Evolutionary conservation across 148 eudicot species (phyloP).

Genomic region (Chenopodium suecicum): DNA sequence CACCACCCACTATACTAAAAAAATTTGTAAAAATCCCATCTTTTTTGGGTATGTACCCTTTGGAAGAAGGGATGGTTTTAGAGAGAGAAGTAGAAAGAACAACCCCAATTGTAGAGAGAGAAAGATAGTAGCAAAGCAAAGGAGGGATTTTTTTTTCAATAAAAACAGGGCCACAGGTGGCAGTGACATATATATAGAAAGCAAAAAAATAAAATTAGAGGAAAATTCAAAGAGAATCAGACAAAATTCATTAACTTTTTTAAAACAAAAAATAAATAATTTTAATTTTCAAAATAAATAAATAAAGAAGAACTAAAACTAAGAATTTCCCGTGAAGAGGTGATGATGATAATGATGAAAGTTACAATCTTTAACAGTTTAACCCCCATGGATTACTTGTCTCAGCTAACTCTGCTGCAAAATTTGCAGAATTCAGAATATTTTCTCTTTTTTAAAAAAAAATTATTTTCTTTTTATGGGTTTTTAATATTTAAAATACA

Average conservation of each 20-base stretch:
- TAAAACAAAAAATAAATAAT: no score
- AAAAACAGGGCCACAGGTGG: slow-evolving; percentile 26
- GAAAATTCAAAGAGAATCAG: slow-evolving; percentile 5
- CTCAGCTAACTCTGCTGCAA: slow-evolving; percentile 26
- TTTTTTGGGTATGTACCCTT: slow-evolving; percentile 11
- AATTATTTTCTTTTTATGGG: not conserved
- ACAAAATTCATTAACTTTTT: slow-evolving; percentile 2
- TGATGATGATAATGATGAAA: slow-evolving; percentile 30
- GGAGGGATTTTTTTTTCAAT: slow-evolving; percentile 23
- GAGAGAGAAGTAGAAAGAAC: slow-evolving; percentile 17
- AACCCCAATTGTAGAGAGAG: slow-evolving; percentile 24
- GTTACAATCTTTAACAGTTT: slow-evolving; percentile 36
- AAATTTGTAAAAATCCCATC: not conserved
- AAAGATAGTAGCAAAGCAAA: slow-evolving; percentile 9
- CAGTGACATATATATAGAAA: slow-evolving; percentile 18
- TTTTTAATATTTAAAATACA: no score
- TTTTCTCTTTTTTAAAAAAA: not conserved
- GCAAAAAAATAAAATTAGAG: not conserved
- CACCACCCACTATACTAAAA: slow-evolving; percentile 16
- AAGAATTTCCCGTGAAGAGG: slow-evolving; percentile 39
- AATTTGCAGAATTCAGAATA: slow-evolving; percentile 21
- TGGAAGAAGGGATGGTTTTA: not conserved
- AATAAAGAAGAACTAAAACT: not conserved
- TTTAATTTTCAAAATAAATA: not conserved
- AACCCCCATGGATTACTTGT: slow-evolving; percentile 43